phyloP scores from a whole-genome alignment of 2,329 filamentous ascomycete genomes.

The Nigrograna mackinnonii region DNA sequence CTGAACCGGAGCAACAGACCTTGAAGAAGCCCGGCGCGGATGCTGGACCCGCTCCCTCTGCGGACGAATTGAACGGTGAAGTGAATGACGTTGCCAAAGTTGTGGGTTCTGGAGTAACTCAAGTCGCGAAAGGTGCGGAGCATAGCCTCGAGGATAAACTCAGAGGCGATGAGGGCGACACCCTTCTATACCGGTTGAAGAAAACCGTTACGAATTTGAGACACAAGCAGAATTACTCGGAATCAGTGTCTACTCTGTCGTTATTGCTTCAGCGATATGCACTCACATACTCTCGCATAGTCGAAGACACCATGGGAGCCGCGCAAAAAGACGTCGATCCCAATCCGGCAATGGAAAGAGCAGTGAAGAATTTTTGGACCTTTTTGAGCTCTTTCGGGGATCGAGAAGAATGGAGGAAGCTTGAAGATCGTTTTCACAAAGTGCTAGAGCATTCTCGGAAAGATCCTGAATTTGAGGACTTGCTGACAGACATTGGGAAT shows the following conservation, averaged over 20 bases:
- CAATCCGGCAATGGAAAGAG: slow-evolving; percentile 75
- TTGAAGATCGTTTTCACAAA: slow-evolving; percentile 69
- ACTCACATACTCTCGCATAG: slow-evolving; percentile 73
- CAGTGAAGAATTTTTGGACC: slow-evolving; percentile 78
- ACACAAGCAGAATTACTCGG: slow-evolving; percentile 78
- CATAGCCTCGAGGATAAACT: slow-evolving; percentile 76
- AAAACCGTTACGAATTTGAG: slow-evolving; percentile 74
- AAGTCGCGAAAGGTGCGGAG: slow-evolving; percentile 61
- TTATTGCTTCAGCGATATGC: slow-evolving; percentile 79
- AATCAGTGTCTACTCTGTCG: slow-evolving; percentile 80
- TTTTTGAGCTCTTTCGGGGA: slow-evolving; percentile 82
- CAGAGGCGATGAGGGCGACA: slow-evolving; percentile 71
- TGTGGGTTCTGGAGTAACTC: slow-evolving; percentile 48
- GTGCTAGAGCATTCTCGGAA: slow-evolving; percentile 74
- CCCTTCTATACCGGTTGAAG: slow-evolving; percentile 76
- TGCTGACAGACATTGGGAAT: slow-evolving; percentile 74
- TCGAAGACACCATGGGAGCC: slow-evolving; percentile 67
- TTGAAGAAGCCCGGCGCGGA: slow-evolving; percentile 58
- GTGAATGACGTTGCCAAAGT: slow-evolving; percentile 49
- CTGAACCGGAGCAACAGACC: slow-evolving; percentile 60
- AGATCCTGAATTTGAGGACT: slow-evolving; percentile 80
- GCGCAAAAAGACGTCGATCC: slow-evolving; percentile 72
- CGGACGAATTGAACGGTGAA: slow-evolving; percentile 62
- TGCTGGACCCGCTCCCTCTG: slow-evolving; percentile 55
- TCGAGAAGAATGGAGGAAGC: slow-evolving; percentile 71